Evolutionary conservation across 1,284 basidiomycete species (phyloP), one percentile per base, ranked within the genome.

Genomic region (Puccinia horiana): DNA sequence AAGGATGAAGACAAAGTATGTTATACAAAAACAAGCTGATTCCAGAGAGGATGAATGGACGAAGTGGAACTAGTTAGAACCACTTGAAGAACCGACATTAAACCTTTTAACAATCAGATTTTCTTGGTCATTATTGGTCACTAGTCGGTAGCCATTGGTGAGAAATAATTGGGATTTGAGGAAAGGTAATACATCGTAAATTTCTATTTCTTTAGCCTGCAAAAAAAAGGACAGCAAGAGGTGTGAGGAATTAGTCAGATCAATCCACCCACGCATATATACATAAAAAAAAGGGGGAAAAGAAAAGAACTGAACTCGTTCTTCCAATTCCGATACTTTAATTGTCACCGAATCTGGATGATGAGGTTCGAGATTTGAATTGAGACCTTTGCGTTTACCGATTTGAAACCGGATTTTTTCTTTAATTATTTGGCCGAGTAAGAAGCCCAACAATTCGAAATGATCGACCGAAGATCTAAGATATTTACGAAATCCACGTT

Each of bases 371-470:
- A 93, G 92, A 11, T 0, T 92, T 91, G 0, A 94, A 94, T 85
- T 93, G 92, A 91, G 91, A 56, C 87, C 87, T 83, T 92, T 92
- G 84, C 90, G 90, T 85, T 93, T 91, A 70, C 93, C 88, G 85
- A 94, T 92, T 86, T 93, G 90, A 84, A 93, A 91, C 58, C 95
- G 92, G 49, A 94, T 94, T 86, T 94, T 94, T 86, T 98, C 96
- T 88, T 91, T 92, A 14, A 98, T 95, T 87, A 99, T 99, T 88
- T 99, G 97, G 84, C 92, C 91, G 26, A 96, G 91, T 74, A 99
- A 89, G 85, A 92, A 93, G 87, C 95, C 93, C 86, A 95, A 75
- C 96, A 98, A 84, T 92, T 95, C 95, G 96, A 98, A 3, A 95
- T 96, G 76, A 99, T 93, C 0, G 96, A 96, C 84, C 99, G 88